Base-by-base conservation (phyloP, 2,329 filamentous ascomycete genomes). In the Didymella glomerata region DNA sequence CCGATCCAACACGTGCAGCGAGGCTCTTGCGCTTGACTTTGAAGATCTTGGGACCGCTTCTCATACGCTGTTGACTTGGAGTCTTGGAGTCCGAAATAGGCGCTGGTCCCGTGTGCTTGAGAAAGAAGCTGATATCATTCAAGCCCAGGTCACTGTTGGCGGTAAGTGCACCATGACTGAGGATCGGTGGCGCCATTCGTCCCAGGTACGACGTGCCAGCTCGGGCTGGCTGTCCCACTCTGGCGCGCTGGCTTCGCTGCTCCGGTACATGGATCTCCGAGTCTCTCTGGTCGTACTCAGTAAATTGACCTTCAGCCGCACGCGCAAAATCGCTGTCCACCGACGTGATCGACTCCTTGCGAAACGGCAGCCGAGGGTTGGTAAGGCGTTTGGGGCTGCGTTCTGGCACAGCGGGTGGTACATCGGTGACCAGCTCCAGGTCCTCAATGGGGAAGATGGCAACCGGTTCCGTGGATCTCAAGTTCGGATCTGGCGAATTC, bases 161-260 rank as follows among this genome's bases (percentile, higher is more conserved):
- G 1, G 69, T 71, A 30, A 75, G 64, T n/a, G 72, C 68, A 27
- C 67, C 67, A 27, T 76, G 72, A 27, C 68, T 65, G 22, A 72
- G 68, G n/a, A 76, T 75, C 9, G 69, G 71, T 47, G 73, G 73
- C 25, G 73, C 73, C 59, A 74, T 63, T 36, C 67, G 60, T 45
- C 70, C 69, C 20, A 68, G 41, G 18, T 60, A 61, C 3, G 68
- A 54, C n/a, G 66, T 68, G 10, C 63, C 69, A 24, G 61, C 61
- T 50, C 50, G 58, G 5, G 60, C 63, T 44, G 68, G 53, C 24
- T 68, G 64, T 57, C 54, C 61, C 22, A 65, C 48, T 13, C 40
- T 55, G 16, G 32, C 27, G 42, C 47, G 45, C 48, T 47, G 48
- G 11, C 28, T 46, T 25, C 63, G 61, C 50, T 66, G 52, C 45